phyloP scores from a whole-genome alignment of 2,329 filamentous ascomycete genomes.

The Colletotrichum lupini region DNA sequence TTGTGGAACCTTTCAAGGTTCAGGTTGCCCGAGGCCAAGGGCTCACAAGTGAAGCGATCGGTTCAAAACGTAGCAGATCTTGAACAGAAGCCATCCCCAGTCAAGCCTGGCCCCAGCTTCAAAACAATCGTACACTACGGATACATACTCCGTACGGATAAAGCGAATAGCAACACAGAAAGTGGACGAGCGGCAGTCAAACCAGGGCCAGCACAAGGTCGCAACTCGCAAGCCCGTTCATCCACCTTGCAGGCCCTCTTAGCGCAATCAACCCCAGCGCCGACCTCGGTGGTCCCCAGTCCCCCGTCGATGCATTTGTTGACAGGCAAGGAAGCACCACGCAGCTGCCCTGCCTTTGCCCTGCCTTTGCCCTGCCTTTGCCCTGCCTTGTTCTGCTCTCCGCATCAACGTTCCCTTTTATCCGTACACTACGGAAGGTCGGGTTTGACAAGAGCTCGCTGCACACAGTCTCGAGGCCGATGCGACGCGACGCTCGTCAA shows the following conservation, averaged over 20 bases:
- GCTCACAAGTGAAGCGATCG: slow-evolving; percentile 21
- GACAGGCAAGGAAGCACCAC: slow-evolving; percentile 5
- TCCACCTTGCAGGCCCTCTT: slow-evolving; percentile 17
- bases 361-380: background rate
- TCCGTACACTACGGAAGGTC: too few relatives aligned
- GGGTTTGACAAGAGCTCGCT: background rate
- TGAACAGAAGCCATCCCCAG: background rate
- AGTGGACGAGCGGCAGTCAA: background rate
- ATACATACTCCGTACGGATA: background rate
- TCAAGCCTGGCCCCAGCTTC: slow-evolving; percentile 1
- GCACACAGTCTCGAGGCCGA: background rate
- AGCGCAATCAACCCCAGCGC: slow-evolving; percentile 13
- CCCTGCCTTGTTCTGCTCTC: slow-evolving; percentile 3
- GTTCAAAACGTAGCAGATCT: slow-evolving; percentile 28
- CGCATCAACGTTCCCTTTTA: background rate
- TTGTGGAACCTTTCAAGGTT: slow-evolving; percentile 27
- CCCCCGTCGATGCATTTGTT: slow-evolving; percentile 14
- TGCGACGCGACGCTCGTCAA: slow-evolving; percentile 18
- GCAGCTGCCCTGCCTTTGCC: background rate
- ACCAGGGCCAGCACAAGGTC: slow-evolving; percentile 5
- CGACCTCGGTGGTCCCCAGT: slow-evolving; percentile 29
- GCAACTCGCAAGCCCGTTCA: slow-evolving; percentile 1
- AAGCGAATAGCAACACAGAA: background rate
- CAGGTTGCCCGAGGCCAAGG: slow-evolving; percentile 7
- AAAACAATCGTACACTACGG: background rate